Evolutionary conservation across 208 protist genomes (phyloP), one percentile per base, ranked within the genome.

Genomic region (Trypanosoma vivax): DNA sequence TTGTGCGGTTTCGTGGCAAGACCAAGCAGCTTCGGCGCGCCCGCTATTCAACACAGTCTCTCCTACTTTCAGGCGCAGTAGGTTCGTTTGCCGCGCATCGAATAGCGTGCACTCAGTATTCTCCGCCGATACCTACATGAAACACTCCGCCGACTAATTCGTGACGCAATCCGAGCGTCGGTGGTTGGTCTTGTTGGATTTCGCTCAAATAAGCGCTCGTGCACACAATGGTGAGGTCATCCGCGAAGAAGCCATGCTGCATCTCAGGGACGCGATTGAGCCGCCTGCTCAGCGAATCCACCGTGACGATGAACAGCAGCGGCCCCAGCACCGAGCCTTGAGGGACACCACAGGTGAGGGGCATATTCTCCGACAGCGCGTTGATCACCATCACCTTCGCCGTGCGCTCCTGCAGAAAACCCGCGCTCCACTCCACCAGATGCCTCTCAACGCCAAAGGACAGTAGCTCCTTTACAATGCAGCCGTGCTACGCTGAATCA

Each of bases 311-410:
- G 33, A 66, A 73, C 48, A 67, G 23, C 7, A 67, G 30, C 3
- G 51, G 59, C 0, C 65, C 59, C n/a, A 73, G 29, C 3, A 67
- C 65, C 2, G 65, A 62, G 7, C 65, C 65, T 60, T 67, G 65
- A 10, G 59, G 58, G 16, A 61, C 65, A 19, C 59, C 65, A 41
- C 65, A 57, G 4, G 41, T 57, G 33, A 62, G 41, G 6, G 0
- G 5, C 19, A 50, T 13, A 10, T 13, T 4, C 7, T 6, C 2
- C 19, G 60, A 67, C 5, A 45, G 21, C 6, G 24, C 53, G 38
- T 58, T 53, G 1, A 60, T 29, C 0, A 64, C 48, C 10, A 33
- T 10, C 1, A 73, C 66, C 11, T 48, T 39, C 9, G 40, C 59
- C 1, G 1, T 28, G 1, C 60, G 42, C 34, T 27, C 24, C 14